These are phyloP conservation scores for Nakazawaea populi DNA, from an alignment of 805 yeast species.

Conservation along the genomic window DNA sequence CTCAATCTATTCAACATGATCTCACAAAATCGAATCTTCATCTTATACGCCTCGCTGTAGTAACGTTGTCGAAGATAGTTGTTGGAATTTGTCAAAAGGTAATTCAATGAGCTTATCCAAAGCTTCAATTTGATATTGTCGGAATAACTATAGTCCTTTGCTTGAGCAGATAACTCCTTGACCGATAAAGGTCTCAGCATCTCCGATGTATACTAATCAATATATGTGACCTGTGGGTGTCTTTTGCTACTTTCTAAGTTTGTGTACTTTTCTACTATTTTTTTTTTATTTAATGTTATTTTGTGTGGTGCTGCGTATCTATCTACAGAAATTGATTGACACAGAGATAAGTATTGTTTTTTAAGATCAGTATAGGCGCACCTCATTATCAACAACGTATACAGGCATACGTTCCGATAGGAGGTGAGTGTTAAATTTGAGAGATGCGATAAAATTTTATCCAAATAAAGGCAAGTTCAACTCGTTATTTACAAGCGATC, in stretches of 20 bases:
- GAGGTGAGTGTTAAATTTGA: too few relatives aligned
- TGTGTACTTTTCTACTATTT: background rate
- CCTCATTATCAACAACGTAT: too few relatives aligned
- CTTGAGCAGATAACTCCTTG: conserved; percentile 37
- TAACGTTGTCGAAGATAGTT: conserved; percentile 37
- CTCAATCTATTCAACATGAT: conserved; percentile 42
- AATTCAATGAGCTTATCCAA: conserved; percentile 51
- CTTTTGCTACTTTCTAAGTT: background rate
- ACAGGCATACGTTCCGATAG: too few relatives aligned
- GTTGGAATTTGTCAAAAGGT: conserved; percentile 40
- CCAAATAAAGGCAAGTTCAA: too few relatives aligned
- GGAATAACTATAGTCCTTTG: conserved; percentile 49
- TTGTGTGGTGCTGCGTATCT: background rate
- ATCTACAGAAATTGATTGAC: background rate
- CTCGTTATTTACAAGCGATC: too few relatives aligned
- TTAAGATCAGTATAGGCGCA: too few relatives aligned
- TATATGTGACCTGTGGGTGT: too few relatives aligned
- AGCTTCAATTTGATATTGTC: conserved; percentile 40
- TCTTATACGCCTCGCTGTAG: conserved; percentile 44
- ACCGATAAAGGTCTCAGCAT: conserved; percentile 10
- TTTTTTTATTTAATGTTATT: background rate
- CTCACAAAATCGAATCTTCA: conserved; percentile 56
- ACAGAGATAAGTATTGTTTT: too few relatives aligned
- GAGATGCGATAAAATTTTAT: too few relatives aligned
- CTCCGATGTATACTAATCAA: too few relatives aligned